Evolutionary conservation across 176 grass and related monocot species (phyloP), one percentile per base, ranked within the genome.

Genomic region (Avena sativa): DNA sequence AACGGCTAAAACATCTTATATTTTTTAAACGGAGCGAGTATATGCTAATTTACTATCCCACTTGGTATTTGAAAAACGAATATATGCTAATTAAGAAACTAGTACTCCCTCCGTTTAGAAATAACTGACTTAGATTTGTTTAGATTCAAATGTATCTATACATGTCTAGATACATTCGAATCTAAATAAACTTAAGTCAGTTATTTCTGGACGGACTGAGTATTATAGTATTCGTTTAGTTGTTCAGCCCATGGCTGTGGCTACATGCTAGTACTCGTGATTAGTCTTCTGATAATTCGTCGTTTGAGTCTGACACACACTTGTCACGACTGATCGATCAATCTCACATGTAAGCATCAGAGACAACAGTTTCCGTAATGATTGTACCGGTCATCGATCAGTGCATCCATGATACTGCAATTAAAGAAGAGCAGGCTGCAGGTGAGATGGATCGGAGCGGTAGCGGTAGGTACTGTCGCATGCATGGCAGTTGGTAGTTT

Each of bases 401-500:
- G 59, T 12, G 59, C 9, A 32, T 20, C 10, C 15, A 19, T 73
- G 70, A 73, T 73, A 73, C 70, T 73, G 16, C 12, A 23, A 80
- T 20, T 80, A 80, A 71, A 61, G 20, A 38, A 46, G 48, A 62
- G 64, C 19, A 51, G 13, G 43, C 15, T 28, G 76, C 85, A 17
- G 76, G 78, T 63, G 67, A 74, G 78, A 74, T 87, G 43, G 53
- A 73, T 87, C 55, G 40, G 17, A 53, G 12, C 57, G 59, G 73
- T 48, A 21, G 71, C 57, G 59, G 73, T 48, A 21, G 71, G 59
- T 76, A 30, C 48, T 23, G 17, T 21, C 19, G 13, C 36, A 12
- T 67, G 13, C 0, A 14, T 20, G 78, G 78, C 79, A 48, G 79
- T 88, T 88, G 80, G 86, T 70, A 58, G 86, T 88, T 88, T 78